Conservation (phyloP, 2,329 filamentous ascomycete genomes). For the Fusarium praegraminearum region DNA sequence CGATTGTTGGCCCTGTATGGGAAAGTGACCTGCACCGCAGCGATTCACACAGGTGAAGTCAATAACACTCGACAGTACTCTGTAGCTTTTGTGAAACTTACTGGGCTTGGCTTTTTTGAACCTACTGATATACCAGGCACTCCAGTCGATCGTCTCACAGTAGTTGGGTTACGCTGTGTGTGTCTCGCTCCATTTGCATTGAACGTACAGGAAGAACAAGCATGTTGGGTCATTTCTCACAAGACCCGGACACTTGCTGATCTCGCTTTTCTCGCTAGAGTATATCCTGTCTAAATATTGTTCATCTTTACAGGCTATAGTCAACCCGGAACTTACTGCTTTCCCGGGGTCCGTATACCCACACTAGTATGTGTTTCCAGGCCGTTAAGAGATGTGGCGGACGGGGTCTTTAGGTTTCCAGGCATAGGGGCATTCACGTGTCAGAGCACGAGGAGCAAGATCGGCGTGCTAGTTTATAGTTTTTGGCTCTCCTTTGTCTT, state of each 20-base stretch:
- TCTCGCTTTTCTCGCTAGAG: neutral
- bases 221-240: neutral
- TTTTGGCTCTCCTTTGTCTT: too few relatives aligned
- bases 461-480: neutral
- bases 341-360: neutral
- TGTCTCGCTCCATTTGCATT: neutral
- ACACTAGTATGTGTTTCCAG: neutral
- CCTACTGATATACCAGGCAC: neutral
- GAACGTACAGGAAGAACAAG: neutral
- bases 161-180: too few relatives aligned
- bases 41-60: neutral
- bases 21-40: neutral
- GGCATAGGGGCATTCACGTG: too few relatives aligned
- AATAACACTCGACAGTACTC: neutral
- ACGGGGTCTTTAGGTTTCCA: neutral
- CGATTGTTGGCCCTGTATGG: neutral
- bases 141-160: neutral
- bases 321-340: neutral
- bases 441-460: too few relatives aligned
- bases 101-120: neutral
- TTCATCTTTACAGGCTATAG: neutral
- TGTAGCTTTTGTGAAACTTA: neutral
- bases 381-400: too few relatives aligned
- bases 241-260: neutral
- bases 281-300: neutral